A percentile compares a stretch with the other conserved stretches of the same genome.
phyloP scores from a whole-genome alignment of 192 early-diverging fungal species.

The Chytriomyces hyalinus region DNA sequence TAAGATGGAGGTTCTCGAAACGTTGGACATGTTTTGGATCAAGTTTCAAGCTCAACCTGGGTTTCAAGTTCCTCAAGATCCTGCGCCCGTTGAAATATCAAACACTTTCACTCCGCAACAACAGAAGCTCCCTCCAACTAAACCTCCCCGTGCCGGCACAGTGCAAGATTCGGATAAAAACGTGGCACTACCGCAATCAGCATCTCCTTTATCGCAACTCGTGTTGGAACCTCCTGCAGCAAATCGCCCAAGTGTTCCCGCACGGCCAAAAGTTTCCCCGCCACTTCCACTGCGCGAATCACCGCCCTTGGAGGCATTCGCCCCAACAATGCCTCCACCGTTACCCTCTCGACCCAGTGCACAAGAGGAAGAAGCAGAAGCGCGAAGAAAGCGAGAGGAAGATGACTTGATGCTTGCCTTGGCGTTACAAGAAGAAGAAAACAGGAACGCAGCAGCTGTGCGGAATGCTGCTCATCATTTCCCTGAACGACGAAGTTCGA shows the following conservation, averaged over 20 bases:
- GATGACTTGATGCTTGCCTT: conserved; percentile 15
- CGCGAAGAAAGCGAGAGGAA: neutral
- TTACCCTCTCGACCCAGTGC: conserved; percentile 12
- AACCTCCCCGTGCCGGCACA: neutral
- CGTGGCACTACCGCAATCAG: too few species aligned
- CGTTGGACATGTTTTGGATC: conserved; percentile 5
- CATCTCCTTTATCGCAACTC: too few species aligned
- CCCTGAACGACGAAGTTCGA: neutral
- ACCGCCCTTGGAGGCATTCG: neutral
- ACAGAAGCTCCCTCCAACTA: neutral
- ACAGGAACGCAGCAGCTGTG: neutral
- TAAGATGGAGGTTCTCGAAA: neutral
- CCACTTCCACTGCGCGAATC: neutral
- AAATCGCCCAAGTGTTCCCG: neutral
- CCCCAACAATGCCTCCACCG: neutral
- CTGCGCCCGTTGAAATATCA: neutral
- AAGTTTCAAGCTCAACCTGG: neutral
- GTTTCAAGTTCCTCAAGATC: neutral
- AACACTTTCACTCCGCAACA: neutral
- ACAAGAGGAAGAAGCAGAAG: neutral
- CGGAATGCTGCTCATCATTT: neutral
- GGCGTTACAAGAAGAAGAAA: conserved; percentile 20
- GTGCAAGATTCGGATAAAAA: neutral
- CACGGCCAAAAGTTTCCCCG: neutral
- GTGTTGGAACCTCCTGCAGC: neutral